Base-by-base conservation (phyloP, 1,284 basidiomycete species). In the Ceratobasidium sp. region DNA sequence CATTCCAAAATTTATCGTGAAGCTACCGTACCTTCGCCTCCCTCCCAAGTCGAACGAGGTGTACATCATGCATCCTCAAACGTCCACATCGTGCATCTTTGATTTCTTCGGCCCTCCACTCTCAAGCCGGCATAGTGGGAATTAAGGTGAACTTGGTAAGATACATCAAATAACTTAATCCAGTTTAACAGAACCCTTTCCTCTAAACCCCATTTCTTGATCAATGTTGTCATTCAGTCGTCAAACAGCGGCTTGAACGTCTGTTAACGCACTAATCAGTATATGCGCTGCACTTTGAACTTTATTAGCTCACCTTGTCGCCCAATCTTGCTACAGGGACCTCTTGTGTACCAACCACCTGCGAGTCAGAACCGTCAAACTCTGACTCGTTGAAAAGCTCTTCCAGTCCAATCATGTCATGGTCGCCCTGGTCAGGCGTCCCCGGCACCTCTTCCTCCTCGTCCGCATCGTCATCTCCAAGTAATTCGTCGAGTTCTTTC, bases 401-500 rank as follows among this genome's bases (percentile, higher is more conserved):
- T 34, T 72, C 69, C n/a, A 72, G 34, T 19, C 27, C 46, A 48
- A 51, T 41, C 58, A 72, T 72, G 24, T 62, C 24, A 9, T 51
- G 56, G 22, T 51, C 43, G 6, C 37, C 56, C 37, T 72, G 56
- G 19, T 53, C 69, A 16, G 69, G 69, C 24, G 69, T 72, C 24
- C 69, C 69, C 11, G 69, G 69, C 14, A 74, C 58, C 56, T 76
- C 76, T 24, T 76, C 75, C 11, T 76, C 76, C 39, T 73, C 76
- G 7, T 76, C 76, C 16, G 71, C 76, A 64, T 65, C 61, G 1
- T 51, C 59, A 51, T 75, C 49, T 79, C 81, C 62, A 81, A 84
- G 77, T 84, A 84, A 76, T 73, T 82, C 22, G 79, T 83, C 79
- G 81, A 83, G 74, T 81, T 84, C 80, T 78, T 83, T 74, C 14